Conservation (phyloP, 208 protist genomes). For the Trypanosoma boissoni region DNA sequence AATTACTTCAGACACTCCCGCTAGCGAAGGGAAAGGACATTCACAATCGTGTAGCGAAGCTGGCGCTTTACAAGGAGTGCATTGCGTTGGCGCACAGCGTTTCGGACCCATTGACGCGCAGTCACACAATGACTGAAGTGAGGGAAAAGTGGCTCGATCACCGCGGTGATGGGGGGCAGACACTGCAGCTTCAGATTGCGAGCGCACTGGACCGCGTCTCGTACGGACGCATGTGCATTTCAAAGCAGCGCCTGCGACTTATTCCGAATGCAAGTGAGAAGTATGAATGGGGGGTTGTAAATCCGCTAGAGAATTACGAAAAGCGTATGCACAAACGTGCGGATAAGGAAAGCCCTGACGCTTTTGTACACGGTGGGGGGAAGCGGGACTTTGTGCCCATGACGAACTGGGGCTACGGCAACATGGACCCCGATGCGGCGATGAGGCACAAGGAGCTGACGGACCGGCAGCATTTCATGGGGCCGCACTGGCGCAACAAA, state of each 20-base stretch:
- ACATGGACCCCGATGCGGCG: constrained; percentile 88
- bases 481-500: constrained; percentile 80
- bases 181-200: constrained; percentile 79
- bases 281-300: constrained; percentile 87
- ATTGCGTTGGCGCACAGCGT: constrained; percentile 69
- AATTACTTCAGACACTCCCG: constrained; percentile 69
- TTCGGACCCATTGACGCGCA: constrained; percentile 55
- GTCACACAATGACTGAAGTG: constrained; percentile 76
- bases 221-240: constrained; percentile 83
- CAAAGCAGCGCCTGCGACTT: constrained; percentile 74
- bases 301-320: constrained; percentile 78
- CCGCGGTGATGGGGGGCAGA: constrained; percentile 75
- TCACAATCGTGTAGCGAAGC: constrained; percentile 71
- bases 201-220: constrained; percentile 81
- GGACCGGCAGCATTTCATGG: constrained; percentile 85
- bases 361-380: constrained; percentile 69
- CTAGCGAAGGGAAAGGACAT: constrained; percentile 84
- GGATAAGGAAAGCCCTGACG: constrained; percentile 71
- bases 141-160: constrained; percentile 76
- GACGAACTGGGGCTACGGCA: constrained; percentile 87
- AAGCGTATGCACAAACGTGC: constrained; percentile 47
- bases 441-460: constrained; percentile 85
- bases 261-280: constrained; percentile 75
- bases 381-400: constrained; percentile 91
- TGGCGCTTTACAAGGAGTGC: constrained; percentile 87